Conservation (phyloP, 495 filamentous ascomycete species). For the Mytilinidion resinicola region DNA sequence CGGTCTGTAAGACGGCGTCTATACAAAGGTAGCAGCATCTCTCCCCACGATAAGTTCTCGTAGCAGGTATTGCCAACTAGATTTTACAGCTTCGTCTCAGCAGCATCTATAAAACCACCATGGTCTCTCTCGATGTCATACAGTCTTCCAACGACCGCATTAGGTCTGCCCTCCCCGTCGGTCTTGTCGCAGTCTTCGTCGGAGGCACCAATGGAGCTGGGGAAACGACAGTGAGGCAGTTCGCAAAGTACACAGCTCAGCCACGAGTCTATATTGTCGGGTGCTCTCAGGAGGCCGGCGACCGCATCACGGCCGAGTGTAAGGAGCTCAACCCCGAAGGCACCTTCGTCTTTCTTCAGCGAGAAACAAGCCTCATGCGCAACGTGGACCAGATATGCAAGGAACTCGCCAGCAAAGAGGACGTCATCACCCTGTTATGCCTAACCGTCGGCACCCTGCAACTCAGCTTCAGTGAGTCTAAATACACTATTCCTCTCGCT, state of each 20-base stretch:
- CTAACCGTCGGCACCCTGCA: background rate
- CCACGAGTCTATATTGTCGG: constrained; percentile 46
- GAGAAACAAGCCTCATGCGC: background rate
- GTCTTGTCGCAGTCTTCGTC: constrained; percentile 51
- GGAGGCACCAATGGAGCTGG: constrained; percentile 61
- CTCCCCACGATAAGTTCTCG: no score
- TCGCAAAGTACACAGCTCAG: constrained; percentile 44
- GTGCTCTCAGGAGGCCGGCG: constrained; percentile 39
- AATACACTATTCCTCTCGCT: background rate
- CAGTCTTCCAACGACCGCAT: constrained; percentile 23
- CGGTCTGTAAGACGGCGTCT: no score
- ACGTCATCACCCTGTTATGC: background rate
- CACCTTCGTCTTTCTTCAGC: background rate
- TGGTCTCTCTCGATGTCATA: background rate
- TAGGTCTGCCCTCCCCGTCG: constrained; percentile 32
- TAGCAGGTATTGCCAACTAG: no score
- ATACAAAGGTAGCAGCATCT: no score
- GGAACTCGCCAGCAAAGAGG: background rate
- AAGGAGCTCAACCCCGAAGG: constrained; percentile 32
- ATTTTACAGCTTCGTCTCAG: background rate
- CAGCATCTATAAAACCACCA: background rate
- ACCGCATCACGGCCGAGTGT: constrained; percentile 42
- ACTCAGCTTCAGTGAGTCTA: background rate
- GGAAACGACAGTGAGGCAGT: constrained; percentile 48
- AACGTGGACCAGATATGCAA: background rate